phyloP scores from a whole-genome alignment of 805 yeast species.

The Saturnispora sanitii region DNA sequence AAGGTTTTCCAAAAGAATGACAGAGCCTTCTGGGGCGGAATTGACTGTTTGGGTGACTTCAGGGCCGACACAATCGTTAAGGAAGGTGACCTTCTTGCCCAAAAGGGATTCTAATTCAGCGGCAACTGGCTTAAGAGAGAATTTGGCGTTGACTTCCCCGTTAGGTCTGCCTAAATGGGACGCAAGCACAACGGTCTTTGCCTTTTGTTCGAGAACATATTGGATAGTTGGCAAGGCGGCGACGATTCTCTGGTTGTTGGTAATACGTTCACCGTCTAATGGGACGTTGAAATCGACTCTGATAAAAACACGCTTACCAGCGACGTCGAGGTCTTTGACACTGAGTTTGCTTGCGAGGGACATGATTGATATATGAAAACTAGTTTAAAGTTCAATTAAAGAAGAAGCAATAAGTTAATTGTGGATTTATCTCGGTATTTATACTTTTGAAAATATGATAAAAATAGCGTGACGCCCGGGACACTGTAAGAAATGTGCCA shows the following conservation, averaged over 20 bases:
- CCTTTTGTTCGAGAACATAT: constrained; percentile 84
- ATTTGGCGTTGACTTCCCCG: constrained; percentile 80
- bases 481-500: not conserved
- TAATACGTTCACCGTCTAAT: constrained; percentile 90
- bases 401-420: not conserved
- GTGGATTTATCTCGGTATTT: not conserved
- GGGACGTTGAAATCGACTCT: constrained; percentile 96
- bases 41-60: constrained; percentile 78
- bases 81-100: constrained; percentile 66
- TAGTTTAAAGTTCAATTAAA: not conserved
- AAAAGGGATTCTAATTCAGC: constrained; percentile 76
- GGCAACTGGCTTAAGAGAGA: constrained; percentile 89
- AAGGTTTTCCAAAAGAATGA: constrained; percentile 90
- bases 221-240: constrained; percentile 98
- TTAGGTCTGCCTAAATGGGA: constrained; percentile 99
- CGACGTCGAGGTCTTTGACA: constrained; percentile 79
- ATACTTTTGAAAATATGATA: not conserved
- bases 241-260: constrained; percentile 98
- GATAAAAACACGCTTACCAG: constrained; percentile 93
- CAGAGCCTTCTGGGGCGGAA: constrained; percentile 66
- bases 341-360: constrained; percentile 90
- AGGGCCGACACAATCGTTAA: constrained; percentile 85
- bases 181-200: constrained; percentile 86
- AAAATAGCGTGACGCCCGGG: constrained; percentile 2
- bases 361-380: constrained; percentile 35